phyloP scores from a whole-genome alignment of 805 yeast genomes.

The Zygotorulaspora chibaensis region DNA sequence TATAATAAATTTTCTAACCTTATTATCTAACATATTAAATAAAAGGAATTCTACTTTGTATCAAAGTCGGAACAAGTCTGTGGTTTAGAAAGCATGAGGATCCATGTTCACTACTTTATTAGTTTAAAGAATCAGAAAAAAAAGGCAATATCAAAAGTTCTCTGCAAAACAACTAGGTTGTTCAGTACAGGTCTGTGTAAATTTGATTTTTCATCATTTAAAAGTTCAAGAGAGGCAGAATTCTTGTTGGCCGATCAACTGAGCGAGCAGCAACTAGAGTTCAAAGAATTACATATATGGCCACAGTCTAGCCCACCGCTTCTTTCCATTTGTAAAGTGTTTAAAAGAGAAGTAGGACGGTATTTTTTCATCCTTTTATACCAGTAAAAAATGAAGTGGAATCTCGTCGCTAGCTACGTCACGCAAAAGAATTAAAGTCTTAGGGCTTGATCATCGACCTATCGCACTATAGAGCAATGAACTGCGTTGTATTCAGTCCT shows the following conservation, averaged over 20 bases:
- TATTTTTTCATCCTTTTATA: neutral
- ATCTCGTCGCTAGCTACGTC: conserved; percentile 11
- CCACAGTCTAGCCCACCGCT: neutral
- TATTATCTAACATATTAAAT: conserved; percentile 8
- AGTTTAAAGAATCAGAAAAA: conserved; percentile 20
- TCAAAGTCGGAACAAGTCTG: no score
- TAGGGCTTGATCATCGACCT: neutral
- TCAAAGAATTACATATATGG: neutral
- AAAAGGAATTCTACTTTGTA: neutral
- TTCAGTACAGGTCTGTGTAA: conserved; percentile 41
- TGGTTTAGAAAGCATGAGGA: neutral
- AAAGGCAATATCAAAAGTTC: conserved; percentile 28
- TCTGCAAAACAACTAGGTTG: conserved; percentile 32
- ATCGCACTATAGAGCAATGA: neutral
- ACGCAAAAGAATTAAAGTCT: neutral
- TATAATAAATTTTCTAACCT: conserved; percentile 15
- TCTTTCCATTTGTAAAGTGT: no score
- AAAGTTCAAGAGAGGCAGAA: neutral
- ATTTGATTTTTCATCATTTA: conserved; percentile 33
- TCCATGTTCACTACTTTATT: neutral
- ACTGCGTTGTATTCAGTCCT: conserved; percentile 2
- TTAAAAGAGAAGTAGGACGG: no score
- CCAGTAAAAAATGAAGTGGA: neutral
- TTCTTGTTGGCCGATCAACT: conserved; percentile 4
- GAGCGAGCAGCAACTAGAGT: conserved; percentile 3